phyloP scores from a whole-genome alignment of 1,139 yeast genomes.

The Sugiyamaella paludigena region DNA sequence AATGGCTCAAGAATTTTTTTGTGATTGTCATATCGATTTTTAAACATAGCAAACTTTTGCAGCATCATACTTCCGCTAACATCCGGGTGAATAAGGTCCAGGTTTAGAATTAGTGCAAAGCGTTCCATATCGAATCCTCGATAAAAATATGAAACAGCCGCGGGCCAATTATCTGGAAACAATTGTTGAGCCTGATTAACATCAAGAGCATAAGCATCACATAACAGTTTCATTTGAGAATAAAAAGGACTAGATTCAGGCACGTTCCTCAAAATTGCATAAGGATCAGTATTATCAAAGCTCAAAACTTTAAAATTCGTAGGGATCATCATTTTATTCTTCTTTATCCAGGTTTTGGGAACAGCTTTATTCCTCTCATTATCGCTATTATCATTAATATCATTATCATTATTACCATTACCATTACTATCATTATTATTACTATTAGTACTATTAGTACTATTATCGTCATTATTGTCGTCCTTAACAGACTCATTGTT shows the following conservation, averaged over 20 bases:
- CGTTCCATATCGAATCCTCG: slow-evolving; percentile 11
- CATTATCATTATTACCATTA: too few relatives aligned
- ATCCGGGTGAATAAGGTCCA: slow-evolving; percentile 16
- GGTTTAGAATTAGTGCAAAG: slow-evolving; percentile 12
- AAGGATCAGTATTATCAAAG: slow-evolving; percentile 15
- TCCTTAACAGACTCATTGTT: too few relatives aligned
- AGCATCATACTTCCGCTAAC: slow-evolving; percentile 15
- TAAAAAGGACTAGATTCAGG: slow-evolving; percentile 15
- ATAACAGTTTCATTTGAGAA: slow-evolving; percentile 14
- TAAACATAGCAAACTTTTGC: slow-evolving; percentile 3
- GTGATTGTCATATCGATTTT: slow-evolving; percentile 4
- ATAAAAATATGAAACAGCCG: slow-evolving; percentile 11
- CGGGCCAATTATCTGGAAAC: slow-evolving; percentile 17
- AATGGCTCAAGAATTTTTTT: not conserved
- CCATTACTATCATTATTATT: too few relatives aligned
- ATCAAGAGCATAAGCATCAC: slow-evolving; percentile 12
- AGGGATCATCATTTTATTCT: not conserved
- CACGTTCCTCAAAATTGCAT: slow-evolving; percentile 16
- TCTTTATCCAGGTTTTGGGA: not conserved
- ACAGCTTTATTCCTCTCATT: too few relatives aligned
- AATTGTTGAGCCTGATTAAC: not conserved
- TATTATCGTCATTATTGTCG: too few relatives aligned
- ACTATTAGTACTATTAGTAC: too few relatives aligned
- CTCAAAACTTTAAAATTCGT: slow-evolving; percentile 12
- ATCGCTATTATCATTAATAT: too few relatives aligned